Percentiles rank a stretch among this genome's conserved stretches.
Evolutionary conservation across 306 rosid genomes (phyloP).

Genomic region (Prunus dulcis): DNA sequence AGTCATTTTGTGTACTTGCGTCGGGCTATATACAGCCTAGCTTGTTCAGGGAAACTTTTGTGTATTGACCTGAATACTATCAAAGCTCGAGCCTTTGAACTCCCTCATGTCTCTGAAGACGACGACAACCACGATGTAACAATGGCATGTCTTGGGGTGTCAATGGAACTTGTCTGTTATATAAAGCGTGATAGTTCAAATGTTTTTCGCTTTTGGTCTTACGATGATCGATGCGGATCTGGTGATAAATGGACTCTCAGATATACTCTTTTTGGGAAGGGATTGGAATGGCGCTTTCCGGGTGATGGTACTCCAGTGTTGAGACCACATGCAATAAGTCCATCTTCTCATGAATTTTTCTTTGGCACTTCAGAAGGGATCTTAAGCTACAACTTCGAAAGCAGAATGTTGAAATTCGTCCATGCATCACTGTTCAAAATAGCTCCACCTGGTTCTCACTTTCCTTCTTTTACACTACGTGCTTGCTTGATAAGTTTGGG

Average conservation of each 20-base stretch:
- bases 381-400: not conserved
- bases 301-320: not conserved
- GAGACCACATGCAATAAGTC: not conserved
- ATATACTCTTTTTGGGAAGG: not conserved
- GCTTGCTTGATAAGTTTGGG: not conserved
- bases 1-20: not conserved
- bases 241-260: not conserved
- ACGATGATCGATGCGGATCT: not conserved
- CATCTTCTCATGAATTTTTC: not conserved
- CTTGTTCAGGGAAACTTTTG: not conserved
- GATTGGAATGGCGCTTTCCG: too few relatives aligned
- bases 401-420: too few relatives aligned
- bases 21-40: not conserved
- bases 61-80: not conserved
- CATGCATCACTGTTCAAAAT: too few relatives aligned
- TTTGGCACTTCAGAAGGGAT: not conserved
- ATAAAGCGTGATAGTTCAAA: not conserved
- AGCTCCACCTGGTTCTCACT: not conserved
- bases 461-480: not conserved
- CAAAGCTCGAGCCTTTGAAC: not conserved
- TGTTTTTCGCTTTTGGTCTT: not conserved
- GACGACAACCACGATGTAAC: not conserved
- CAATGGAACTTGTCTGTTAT: not conserved
- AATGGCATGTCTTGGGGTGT: not conserved
- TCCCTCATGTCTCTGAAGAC: not conserved